Conservation (phyloP, 805 yeast species). For the Limtongia smithiae region DNA sequence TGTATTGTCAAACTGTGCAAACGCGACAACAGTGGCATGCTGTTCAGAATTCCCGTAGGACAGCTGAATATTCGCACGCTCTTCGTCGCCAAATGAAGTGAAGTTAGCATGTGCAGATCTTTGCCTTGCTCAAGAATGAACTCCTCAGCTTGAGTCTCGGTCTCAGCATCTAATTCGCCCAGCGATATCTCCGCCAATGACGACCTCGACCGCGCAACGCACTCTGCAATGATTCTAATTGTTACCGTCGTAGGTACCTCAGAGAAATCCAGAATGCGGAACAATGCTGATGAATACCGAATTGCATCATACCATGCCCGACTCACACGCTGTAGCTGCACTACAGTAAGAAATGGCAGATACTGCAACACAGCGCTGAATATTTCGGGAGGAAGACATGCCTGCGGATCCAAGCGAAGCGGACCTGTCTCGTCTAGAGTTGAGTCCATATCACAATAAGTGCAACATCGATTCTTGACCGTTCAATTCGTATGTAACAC, state of each 20-base stretch:
- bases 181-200: background rate
- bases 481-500: too few relatives aligned
- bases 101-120: background rate
- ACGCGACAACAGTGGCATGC: background rate
- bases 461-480: too few relatives aligned
- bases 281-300: constrained; percentile 6
- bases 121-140: background rate
- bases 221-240: background rate
- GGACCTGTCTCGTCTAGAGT: too few relatives aligned
- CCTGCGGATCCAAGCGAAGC: constrained; percentile 3
- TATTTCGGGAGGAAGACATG: constrained; percentile 3
- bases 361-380: constrained; percentile 6
- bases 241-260: background rate
- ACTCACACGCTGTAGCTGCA: constrained; percentile 7
- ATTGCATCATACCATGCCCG: constrained; percentile 10
- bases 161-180: background rate
- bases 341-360: constrained; percentile 6
- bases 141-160: constrained; percentile 3
- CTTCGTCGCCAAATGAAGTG: background rate
- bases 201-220: constrained; percentile 1
- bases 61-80: constrained; percentile 1
- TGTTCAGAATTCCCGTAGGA: background rate
- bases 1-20: constrained; percentile 8
- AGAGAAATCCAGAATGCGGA: constrained; percentile 7
- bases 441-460: too few relatives aligned